Percentiles rank a stretch among this genome's conserved stretches.
Conservation (phyloP, 768 basidiomycete genomes). For the Hortiboletus flavorubellus region DNA sequence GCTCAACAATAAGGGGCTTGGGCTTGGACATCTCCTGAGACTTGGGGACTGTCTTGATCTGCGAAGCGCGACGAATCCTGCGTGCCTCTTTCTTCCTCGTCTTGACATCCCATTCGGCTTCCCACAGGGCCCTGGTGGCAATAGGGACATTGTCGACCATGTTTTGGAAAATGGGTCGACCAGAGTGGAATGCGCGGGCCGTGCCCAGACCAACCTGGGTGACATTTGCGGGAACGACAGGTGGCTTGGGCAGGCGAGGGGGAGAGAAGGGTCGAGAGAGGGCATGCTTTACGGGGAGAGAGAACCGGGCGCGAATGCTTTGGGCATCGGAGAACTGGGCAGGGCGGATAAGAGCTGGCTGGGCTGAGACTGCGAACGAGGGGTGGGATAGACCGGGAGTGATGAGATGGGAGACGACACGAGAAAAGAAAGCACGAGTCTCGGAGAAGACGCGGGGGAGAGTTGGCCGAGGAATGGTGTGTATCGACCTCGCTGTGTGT, state of each 20-base stretch:
- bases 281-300: constrained; percentile 51
- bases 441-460: constrained; percentile 44
- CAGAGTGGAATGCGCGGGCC: constrained; percentile 71
- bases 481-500: constrained; percentile 39
- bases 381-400: constrained; percentile 47
- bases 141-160: constrained; percentile 78
- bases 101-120: constrained; percentile 67
- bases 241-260: constrained; percentile 58
- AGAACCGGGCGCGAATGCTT: constrained; percentile 53
- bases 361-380: constrained; percentile 12
- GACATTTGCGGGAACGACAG: constrained; percentile 45
- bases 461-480: constrained; percentile 32
- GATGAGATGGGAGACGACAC: constrained; percentile 54
- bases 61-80: constrained; percentile 21
- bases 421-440: constrained; percentile 53
- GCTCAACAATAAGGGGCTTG: neutral
- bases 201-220: constrained; percentile 73
- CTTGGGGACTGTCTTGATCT: constrained; percentile 18
- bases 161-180: constrained; percentile 75
- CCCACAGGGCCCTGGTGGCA: constrained; percentile 68
- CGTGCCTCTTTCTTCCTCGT: constrained; percentile 41
- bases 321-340: constrained; percentile 22
- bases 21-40: constrained; percentile 29
- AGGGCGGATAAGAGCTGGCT: constrained; percentile 12
- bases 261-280: constrained; percentile 44